Evolutionary conservation across 2,329 filamentous ascomycete genomes (phyloP).

Genomic region (Didymellaceae sp.): DNA sequence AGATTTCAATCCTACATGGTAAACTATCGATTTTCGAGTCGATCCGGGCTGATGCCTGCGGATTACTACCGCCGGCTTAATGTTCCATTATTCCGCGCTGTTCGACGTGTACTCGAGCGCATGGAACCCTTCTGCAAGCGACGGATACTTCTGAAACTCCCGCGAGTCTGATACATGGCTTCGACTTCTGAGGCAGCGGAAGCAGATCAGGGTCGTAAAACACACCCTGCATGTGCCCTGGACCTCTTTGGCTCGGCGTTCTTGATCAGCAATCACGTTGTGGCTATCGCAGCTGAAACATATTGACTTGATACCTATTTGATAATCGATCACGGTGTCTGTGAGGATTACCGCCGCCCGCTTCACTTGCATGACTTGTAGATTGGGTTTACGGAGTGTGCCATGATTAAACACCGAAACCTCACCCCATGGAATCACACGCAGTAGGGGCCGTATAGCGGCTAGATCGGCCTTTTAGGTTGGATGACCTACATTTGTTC

Average conservation of each 20-base stretch:
- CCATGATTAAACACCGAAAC: slow-evolving; percentile 3
- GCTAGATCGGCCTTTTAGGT: slow-evolving; percentile 23
- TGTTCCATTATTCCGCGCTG: slow-evolving; percentile 22
- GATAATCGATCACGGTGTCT: neutral
- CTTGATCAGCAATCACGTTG: slow-evolving; percentile 1
- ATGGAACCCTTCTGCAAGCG: slow-evolving; percentile 30
- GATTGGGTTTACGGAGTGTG: slow-evolving; percentile 7
- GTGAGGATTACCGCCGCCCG: neutral
- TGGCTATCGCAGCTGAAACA: slow-evolving; percentile 6
- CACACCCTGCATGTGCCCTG: slow-evolving; percentile 22
- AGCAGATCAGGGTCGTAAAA: slow-evolving; percentile 44
- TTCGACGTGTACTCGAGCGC: slow-evolving; percentile 11
- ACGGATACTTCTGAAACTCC: slow-evolving; percentile 45
- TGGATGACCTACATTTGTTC: slow-evolving; percentile 7
- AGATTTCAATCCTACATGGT: neutral
- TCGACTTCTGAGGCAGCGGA: slow-evolving; percentile 42
- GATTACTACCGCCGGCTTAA: slow-evolving; percentile 25
- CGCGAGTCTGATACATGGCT: slow-evolving; percentile 42
- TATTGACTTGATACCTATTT: neutral
- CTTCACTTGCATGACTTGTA: slow-evolving; percentile 5
- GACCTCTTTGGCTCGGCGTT: slow-evolving; percentile 2
- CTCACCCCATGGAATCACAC: neutral
- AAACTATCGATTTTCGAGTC: slow-evolving; percentile 14
- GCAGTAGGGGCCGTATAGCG: slow-evolving; percentile 5
- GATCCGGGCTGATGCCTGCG: slow-evolving; percentile 12